These are phyloP conservation scores for Podosphaera leucotricha DNA, from an alignment of 2,329 filamentous ascomycete genomes.

Conservation along the genomic window DNA sequence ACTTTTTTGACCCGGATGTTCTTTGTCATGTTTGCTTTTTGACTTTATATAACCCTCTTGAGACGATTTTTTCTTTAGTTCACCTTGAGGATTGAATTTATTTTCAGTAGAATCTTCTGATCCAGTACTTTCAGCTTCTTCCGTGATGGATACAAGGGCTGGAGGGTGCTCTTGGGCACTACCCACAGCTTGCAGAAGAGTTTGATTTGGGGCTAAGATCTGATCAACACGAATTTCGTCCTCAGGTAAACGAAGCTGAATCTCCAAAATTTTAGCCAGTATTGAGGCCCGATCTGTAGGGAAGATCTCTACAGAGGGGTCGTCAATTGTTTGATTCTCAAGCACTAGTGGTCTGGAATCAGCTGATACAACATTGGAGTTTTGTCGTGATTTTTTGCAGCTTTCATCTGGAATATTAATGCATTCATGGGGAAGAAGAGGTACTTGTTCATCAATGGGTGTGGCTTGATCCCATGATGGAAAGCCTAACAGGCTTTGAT, in stretches of 20 bases:
- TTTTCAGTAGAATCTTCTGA: neutral
- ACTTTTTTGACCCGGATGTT: too few species aligned
- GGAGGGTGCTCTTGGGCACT: neutral
- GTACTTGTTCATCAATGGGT: slow-evolving; percentile 12
- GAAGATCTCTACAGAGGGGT: slow-evolving; percentile 12
- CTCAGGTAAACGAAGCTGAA: slow-evolving; percentile 9
- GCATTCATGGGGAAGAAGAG: slow-evolving; percentile 13
- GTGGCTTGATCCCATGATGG: slow-evolving; percentile 3
- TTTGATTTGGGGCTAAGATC: slow-evolving; percentile 3
- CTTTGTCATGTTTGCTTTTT: too few species aligned
- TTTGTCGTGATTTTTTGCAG: neutral
- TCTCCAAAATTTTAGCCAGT: slow-evolving; percentile 7
- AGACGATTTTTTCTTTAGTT: too few species aligned
- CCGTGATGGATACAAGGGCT: neutral
- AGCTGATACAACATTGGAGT: neutral
- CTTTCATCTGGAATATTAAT: slow-evolving; percentile 5
- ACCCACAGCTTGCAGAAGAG: too few species aligned
- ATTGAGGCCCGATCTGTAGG: slow-evolving; percentile 11
- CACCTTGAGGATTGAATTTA: too few species aligned
- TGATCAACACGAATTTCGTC: slow-evolving; percentile 7
- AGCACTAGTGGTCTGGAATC: neutral
- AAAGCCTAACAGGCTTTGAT: neutral
- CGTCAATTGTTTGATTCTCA: slow-evolving; percentile 8
- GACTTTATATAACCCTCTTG: too few species aligned
- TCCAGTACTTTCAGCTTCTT: neutral